Base-by-base conservation (phyloP, 2,329 filamentous ascomycete genomes). In the Sporothrix brunneoviolacea region DNA sequence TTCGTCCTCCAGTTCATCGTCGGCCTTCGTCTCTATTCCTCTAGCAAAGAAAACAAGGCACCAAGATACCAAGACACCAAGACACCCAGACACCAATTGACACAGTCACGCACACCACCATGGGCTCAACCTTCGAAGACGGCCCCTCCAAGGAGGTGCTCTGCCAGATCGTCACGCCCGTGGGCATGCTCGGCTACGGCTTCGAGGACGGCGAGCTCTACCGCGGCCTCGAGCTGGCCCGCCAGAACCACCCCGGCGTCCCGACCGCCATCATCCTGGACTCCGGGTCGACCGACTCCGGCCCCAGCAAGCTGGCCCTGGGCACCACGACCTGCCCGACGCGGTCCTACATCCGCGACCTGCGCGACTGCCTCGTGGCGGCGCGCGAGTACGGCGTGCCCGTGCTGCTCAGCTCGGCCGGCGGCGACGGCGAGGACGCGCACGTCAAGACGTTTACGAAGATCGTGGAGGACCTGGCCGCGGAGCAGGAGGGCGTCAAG, bases 311-410 rank as follows among this genome's bases (percentile, higher is more conserved):
- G 38, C 57, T 61, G 8, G 71, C 68, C 1, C 53, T 71, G 2
- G 68, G 69, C 0, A 57, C 50, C 6, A 74, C 67, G 61, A 71
- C 69, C 0, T 66, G 61, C n/a, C 66, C 67, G 0, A 61, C 67
- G 5, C 60, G 61, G 0, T 60, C 69, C 0, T 77, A 77, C 45
- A 50, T 61, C 0, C 62, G 68, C 9, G 74, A 77, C 51, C 59
- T 76, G 2, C 56, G 47, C 35, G 63, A 61, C n/a, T 53, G 70
- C 3, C 53, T 71, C 1, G 53, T 56, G 51, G 58, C 65, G 2
- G 60, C 59, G 3, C 54, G 60, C 33, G 45, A 61, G 3, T 62
- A 61, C 43, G 58, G 58, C 8, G 61, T 68, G 3, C 64, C 64
- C 12, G n/a, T 52, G 16, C 24, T 54, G 33, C 66, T 71, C 4